Base-by-base conservation (phyloP, 208 protist genomes). In the Leishmania martiniquensis region DNA sequence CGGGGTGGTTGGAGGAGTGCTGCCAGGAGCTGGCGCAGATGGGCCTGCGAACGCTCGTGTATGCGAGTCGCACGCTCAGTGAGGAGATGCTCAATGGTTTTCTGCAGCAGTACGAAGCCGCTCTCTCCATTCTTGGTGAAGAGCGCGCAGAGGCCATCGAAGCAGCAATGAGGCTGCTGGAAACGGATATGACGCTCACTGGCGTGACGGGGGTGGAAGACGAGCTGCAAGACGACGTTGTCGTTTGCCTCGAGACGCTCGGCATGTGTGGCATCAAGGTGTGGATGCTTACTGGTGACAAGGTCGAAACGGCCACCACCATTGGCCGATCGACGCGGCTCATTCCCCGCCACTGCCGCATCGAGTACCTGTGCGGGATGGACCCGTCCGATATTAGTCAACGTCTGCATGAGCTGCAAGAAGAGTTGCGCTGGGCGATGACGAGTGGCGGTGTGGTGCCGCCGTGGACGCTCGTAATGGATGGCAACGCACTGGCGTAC, bases 271-370 rank as follows among this genome's bases (percentile, higher is more conserved):
- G 98, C 57, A 96, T 99, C 51, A 98, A 97, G 55, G 91, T 99
- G 10, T 99, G 99, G 99, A 99, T 99, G 91, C 88, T 99, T 2
- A 99, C 99, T 4, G 99, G 99, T 57, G 99, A 99, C 85, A 99
- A 99, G 84, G 89, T 98, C 17, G 97, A 99, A 78, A 99, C 98
- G 22, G 97, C 98, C 25, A 97, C 87, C 25, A 99, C 97, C 68
- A 99, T 99, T 82, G 98, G 96, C 29, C 94, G 96, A n/a, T 91
- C 89, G 9, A 97, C 97, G 9, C 92, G 92, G 7, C 81, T 99
- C 1, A 96, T 99, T 25, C 85, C 91, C 20, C 85, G 93, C 2
- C 74, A 97, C 74, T 89, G 92, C 62, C 71, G 75, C 17, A 80
- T 91, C 52, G 90, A 96, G 85, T 81, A 87, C 44, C 72, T 93